Percentiles rank a stretch among this genome's conserved stretches.
Conservation (phyloP, 1,284 basidiomycete species). For the Naganishia albida region DNA sequence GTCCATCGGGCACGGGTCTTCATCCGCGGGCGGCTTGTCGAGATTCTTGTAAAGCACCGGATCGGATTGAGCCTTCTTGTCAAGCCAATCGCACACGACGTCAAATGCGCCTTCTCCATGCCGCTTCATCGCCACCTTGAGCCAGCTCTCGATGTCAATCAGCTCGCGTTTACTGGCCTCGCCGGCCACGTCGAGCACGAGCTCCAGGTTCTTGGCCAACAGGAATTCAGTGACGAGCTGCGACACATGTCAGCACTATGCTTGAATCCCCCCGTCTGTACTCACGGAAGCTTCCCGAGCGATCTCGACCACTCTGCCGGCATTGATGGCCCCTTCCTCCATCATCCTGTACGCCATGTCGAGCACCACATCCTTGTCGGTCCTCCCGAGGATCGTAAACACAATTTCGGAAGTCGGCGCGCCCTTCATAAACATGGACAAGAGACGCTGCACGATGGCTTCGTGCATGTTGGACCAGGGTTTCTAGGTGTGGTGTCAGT, state of each 20-base stretch:
- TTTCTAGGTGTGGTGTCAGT: slow-evolving; percentile 57
- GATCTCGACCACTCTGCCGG: slow-evolving; percentile 91
- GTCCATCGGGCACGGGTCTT: slow-evolving; percentile 68
- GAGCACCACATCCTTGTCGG: slow-evolving; percentile 79
- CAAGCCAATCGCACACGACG: slow-evolving; percentile 80
- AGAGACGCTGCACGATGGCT: slow-evolving; percentile 80
- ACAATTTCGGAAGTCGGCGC: slow-evolving; percentile 94
- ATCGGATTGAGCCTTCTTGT: slow-evolving; percentile 88
- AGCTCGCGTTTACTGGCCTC: slow-evolving; percentile 90
- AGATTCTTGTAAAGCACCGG: slow-evolving; percentile 73
- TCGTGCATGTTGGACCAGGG: slow-evolving; percentile 83
- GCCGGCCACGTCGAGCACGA: slow-evolving; percentile 89
- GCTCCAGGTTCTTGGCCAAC: slow-evolving; percentile 80
- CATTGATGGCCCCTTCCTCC: slow-evolving; percentile 86
- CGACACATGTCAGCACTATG: slow-evolving; percentile 23
- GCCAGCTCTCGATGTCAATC: slow-evolving; percentile 94
- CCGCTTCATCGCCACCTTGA: slow-evolving; percentile 77
- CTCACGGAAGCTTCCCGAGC: slow-evolving; percentile 87
- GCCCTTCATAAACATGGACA: slow-evolving; percentile 86
- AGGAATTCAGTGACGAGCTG: slow-evolving; percentile 77
- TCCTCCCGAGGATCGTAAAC: slow-evolving; percentile 70
- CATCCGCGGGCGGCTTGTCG: slow-evolving; percentile 65
- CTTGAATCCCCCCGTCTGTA: slow-evolving; percentile 34
- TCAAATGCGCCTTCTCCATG: slow-evolving; percentile 85
- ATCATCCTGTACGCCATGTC: slow-evolving; percentile 89